Conservation (phyloP, 768 basidiomycete species). For the Boletus rubropictus region DNA sequence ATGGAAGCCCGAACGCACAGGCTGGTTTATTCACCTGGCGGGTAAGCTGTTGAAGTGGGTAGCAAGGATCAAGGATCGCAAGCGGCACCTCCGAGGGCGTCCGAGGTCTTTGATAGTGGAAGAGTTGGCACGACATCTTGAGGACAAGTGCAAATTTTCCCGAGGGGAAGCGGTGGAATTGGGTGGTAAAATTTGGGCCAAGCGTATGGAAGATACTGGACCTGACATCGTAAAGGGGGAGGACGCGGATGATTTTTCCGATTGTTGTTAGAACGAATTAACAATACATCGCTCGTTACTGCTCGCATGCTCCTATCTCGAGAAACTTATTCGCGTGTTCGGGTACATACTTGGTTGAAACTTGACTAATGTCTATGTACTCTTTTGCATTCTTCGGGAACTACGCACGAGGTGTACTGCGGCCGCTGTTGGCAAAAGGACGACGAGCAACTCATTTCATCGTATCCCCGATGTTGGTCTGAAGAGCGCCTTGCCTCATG, state of each 20-base stretch:
- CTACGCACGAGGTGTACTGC: neutral
- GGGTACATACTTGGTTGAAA: no score
- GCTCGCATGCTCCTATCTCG: no score
- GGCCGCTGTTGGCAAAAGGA: neutral
- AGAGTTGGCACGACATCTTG: conserved; percentile 15
- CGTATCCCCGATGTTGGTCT: neutral
- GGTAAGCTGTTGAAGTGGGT: conserved; percentile 19
- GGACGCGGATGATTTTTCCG: neutral
- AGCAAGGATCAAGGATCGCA: conserved; percentile 4
- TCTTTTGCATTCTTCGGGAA: neutral
- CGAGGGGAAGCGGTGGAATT: conserved; percentile 12
- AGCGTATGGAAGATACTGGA: conserved; percentile 2
- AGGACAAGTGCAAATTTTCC: conserved; percentile 11
- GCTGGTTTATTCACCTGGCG: conserved; percentile 22
- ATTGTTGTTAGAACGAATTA: neutral
- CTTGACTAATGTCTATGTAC: neutral
- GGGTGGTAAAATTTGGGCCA: conserved; percentile 17
- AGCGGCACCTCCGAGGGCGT: neutral
- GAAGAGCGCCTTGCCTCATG: neutral
- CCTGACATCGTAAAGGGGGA: conserved; percentile 8
- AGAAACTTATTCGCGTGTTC: no score
- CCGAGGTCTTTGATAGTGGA: conserved; percentile 7
- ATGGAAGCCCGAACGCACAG: conserved; percentile 17
- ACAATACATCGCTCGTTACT: neutral
- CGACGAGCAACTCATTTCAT: neutral